Evolutionary conservation across 768 basidiomycete genomes (phyloP), one percentile per base, ranked within the genome.

Genomic region (Boletus insuetus): DNA sequence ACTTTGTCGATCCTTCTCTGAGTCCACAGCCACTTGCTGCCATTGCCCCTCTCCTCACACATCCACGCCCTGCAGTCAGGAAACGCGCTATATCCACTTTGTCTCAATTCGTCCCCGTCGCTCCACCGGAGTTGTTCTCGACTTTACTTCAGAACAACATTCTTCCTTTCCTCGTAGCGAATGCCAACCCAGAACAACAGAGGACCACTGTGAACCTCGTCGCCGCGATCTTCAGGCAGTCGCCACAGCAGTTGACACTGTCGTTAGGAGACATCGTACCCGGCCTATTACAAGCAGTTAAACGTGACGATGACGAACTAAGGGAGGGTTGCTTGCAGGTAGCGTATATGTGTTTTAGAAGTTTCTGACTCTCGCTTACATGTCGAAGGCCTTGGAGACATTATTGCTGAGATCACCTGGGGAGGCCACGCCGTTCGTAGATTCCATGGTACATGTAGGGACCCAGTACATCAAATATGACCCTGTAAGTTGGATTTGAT

Each of bases 11-110:
- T 53, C 73, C 81, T 24, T 71, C 74, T 38, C 71, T 86, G 49
- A 67, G 74, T 45, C 80, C 85, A 16, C 80, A 80, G 44, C 86
- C 92, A 32, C 73, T 94, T 6, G 68, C 74, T 6, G 84, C 87
- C 19, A 80, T 89, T 51, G 87, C 82, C 1, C 91, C 83, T 37
- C 79, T 90, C 31, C 81, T 92, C 44, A 79, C 77, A n/a, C 90
- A 89, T 72, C 65, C 79, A 9, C 86, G 94, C 5, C 82, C 89
- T 11, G 92, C 93, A 0, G 91, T 98, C 50, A 85, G 95, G 48
- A 98, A 98, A 76, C 88, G 94, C 49, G 90, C 93, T 3, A 94
- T 98, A 55, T 77, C 85, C 37, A 91, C 94, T 0, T 70, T 94
- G 40, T 89, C 92, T 0, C 90, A 93, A 60, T 89, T 94, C 67